Percentiles rank a stretch among this genome's conserved stretches.
Evolutionary conservation across 2,329 filamentous ascomycete genomes (phyloP).

Genomic region (Teratosphaeria nubilosa): DNA sequence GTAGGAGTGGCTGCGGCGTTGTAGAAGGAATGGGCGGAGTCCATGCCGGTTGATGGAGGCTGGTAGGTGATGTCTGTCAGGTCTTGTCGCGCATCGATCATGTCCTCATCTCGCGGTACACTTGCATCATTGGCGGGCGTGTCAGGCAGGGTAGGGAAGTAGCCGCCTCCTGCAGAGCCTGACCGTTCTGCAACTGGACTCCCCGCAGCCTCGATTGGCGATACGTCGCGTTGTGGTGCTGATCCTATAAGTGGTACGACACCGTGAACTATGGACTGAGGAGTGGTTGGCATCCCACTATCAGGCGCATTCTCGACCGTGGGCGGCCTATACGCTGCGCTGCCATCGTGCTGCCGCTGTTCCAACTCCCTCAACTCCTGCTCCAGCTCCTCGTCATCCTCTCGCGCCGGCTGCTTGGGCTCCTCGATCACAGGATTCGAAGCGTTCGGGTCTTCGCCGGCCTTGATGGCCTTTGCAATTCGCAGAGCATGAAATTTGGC

Average conservation of each 20-base stretch:
- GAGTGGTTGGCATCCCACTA: conserved; percentile 38
- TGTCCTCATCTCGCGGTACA: background rate
- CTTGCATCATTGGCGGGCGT: conserved; percentile 14
- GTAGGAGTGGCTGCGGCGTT: background rate
- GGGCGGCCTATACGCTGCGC: conserved; percentile 31
- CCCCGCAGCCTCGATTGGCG: conserved; percentile 41
- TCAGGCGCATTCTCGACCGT: conserved; percentile 53
- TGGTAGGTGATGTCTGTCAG: background rate
- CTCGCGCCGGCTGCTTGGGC: conserved; percentile 10
- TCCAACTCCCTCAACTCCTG: conserved; percentile 14
- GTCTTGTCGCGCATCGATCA: background rate
- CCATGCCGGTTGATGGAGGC: background rate
- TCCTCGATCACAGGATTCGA: conserved; percentile 65
- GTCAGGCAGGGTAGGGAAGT: conserved; percentile 46
- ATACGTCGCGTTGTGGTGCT: conserved; percentile 32
- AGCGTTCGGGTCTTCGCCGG: conserved; percentile 83
- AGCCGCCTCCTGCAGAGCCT: conserved; percentile 46
- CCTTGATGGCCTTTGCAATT: conserved; percentile 82
- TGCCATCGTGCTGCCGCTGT: background rate
- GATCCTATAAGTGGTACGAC: background rate
- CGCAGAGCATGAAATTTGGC: conserved; percentile 91
- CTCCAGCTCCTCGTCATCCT: conserved; percentile 17
- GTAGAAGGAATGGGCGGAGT: background rate
- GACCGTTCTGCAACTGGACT: conserved; percentile 19
- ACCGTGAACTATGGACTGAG: conserved; percentile 10